Base-by-base conservation (phyloP, 192 early-diverging fungal genomes). In the Allomyces arbusculus region DNA sequence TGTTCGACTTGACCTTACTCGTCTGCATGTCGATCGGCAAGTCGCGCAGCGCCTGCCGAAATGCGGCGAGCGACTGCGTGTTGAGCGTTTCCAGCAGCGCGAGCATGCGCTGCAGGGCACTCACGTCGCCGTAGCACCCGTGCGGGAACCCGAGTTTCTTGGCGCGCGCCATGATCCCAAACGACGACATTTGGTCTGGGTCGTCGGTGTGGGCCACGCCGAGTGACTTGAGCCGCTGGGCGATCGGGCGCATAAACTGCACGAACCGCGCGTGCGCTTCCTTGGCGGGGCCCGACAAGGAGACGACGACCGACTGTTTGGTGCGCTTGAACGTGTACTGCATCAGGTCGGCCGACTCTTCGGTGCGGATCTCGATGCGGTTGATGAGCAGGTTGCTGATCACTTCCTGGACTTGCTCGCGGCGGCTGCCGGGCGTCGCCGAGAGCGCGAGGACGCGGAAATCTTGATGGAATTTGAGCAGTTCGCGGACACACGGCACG, bases 401-500 rank as follows among this genome's bases (percentile, higher is more conserved):
- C 16, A 96, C 85, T 11, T 78, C 72, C 64, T 89, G 85, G 3
- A 95, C 90, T 0, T 82, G 78, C 16, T 83, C 71, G 16, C 84
- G 73, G 9, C 84, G 81, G 1, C 80, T 78, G 10, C 93, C 91
- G 0, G 91, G 91, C 0, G 91, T 96, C 0, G 91, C 94, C 0
- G 89, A 87, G 50, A 96, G 74, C 0, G 91, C 91, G 69, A 96
- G 71, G 10, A 94, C 76, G 10, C 94, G 83, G 69, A 91, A 86
- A 65, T 65, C 73, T 24, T 61, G 68, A 61, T 80, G 74, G 5
- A 66, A 68, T 23, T 65, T 71, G 26, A 79, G 68, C 24, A 96
- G 68, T 14, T 71, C 70, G 2, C 81, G 70, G 5, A 96, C 72
- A 10, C 87, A 87, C 62, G 87, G 82, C 22, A 82, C 78, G 65